Base-by-base conservation (phyloP, 2,329 filamentous ascomycete species). In the Aureobasidium sp. region DNA sequence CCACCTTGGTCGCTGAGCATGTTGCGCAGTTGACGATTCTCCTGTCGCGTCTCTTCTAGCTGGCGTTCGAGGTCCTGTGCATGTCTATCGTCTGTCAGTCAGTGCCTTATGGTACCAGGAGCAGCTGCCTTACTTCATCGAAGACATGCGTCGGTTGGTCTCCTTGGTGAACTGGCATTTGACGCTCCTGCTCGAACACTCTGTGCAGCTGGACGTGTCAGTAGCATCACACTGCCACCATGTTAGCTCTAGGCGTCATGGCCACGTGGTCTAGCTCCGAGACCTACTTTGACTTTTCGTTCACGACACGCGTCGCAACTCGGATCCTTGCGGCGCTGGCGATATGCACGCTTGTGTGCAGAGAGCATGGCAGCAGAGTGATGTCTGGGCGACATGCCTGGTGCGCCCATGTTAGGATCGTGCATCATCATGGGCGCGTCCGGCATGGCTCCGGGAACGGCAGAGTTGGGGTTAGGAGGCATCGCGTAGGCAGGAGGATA, bases 141-240 rank as follows among this genome's bases (percentile, higher is more conserved):
- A 97, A 16, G 93, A 97, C 93, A 98, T 98, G 57, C 93, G 83
- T 55, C 93, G 81, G 68, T 98, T 98, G 11, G 93, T 98, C 71
- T 98, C 93, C 72, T 98, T 98, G 45, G 93, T 98, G 67, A 98
- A 98, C 66, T 97, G 91, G 66, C 93, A 98, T 69, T 94, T 95
- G 59, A 97, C 91, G 66, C 91, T 94, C 59, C 93, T 85, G 68
- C 90, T 96, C 4, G 89, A 93, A 72, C 93, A 98, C 71, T 98
- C 93, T 1, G 93, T 96, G 69, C 93, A 98, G 70, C 91, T 95
- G 10, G 88, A 85, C 16, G 88, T 95, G 67, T 97, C 93, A 14
- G 93, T 97, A 27, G 93, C 93, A 74, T 98, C 93, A 69, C 93
- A 98, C 78, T 82, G 58, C 19, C 32, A n/a, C 41, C 55, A 41